Base-by-base conservation (phyloP, 768 basidiomycete species). In the Filobasidium floriforme region DNA sequence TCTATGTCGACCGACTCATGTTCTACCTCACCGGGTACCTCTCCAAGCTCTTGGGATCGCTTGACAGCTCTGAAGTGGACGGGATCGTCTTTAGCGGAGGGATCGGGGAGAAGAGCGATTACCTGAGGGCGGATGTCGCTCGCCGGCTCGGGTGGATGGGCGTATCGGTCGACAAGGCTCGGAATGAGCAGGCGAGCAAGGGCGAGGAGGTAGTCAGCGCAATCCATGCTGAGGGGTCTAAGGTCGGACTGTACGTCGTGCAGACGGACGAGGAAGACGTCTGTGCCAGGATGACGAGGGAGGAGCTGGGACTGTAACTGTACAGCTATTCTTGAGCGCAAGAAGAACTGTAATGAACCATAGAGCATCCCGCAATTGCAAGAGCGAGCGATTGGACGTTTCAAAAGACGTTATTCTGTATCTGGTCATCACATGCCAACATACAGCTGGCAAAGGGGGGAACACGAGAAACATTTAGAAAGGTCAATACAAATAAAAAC, bases 1-100 rank as follows among this genome's bases (percentile, higher is more conserved):
- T 92, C 41, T 85, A 92, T 72, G 80, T 87, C 11, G 90, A 93
- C 76, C 81, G 90, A 22, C 82, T 93, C 57, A 72, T 89, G 63
- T 82, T 86, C 71, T 90, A 73, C 69, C 76, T 90, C 55, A 90
- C 88, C 7, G 82, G 85, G 57, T 92, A 90, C 76, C 85, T 87
- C 70, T 80, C 90, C 70, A 87, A 89, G 75, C 83, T 92, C 26
- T 69, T 76, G 40, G 60, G 61, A 1, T 41, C 65, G 19, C 84
- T 52, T 10, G 44, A 37, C 1, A 29, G 28, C 9, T 32, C 51
- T 43, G 32, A 67, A 22, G 72, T 92, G 12, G 88, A 92, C 75
- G 90, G 87, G 1, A 73, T 93, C 49, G 88, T 92, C 14, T 92
- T 93, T 75, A 83, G 89, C 0, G 91, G 92, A 2, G 91, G 91